phyloP scores from a whole-genome alignment of 116 monocot genomes.

The Iris pallida region DNA sequence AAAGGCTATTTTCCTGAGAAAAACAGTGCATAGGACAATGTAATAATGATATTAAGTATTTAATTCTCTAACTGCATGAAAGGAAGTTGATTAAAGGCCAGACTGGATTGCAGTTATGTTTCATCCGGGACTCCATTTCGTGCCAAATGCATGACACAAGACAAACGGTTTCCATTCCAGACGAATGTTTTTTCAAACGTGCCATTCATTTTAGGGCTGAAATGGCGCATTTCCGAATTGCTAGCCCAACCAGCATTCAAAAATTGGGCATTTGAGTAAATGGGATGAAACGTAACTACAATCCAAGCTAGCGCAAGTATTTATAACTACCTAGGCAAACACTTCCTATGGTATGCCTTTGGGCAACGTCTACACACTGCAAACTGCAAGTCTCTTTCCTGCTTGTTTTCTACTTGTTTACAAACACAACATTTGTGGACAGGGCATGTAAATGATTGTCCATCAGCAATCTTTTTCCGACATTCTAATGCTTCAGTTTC shows the following conservation, averaged over 20 bases:
- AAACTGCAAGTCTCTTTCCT: conserved; percentile 35
- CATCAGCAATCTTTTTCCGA: conserved; percentile 31
- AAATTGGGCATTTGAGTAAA: too few species aligned
- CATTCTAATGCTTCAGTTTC: conserved; percentile 28
- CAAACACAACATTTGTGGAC: conserved; percentile 42
- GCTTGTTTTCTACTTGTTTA: conserved; percentile 41
- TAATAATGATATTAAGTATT: too few species aligned
- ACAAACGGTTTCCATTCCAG: too few species aligned
- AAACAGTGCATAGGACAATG: background rate
- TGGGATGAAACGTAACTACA: too few species aligned
- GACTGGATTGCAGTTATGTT: too few species aligned
- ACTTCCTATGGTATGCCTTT: conserved; percentile 54
- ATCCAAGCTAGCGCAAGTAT: background rate
- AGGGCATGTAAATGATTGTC: conserved; percentile 42
- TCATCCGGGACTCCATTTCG: too few species aligned
- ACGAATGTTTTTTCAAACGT: too few species aligned
- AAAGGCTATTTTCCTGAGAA: conserved; percentile 38
- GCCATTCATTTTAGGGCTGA: too few species aligned
- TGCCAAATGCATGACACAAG: background rate
- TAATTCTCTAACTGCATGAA: too few species aligned
- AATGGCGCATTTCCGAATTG: too few species aligned
- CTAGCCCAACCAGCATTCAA: too few species aligned
- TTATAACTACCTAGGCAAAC: conserved; percentile 40
- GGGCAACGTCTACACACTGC: conserved; percentile 59
- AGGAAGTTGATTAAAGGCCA: too few species aligned